Percentiles rank a stretch among this genome's conserved stretches.
phyloP scores from a whole-genome alignment of 371 early-diverging fungal species.

The Mucor velutinosus region DNA sequence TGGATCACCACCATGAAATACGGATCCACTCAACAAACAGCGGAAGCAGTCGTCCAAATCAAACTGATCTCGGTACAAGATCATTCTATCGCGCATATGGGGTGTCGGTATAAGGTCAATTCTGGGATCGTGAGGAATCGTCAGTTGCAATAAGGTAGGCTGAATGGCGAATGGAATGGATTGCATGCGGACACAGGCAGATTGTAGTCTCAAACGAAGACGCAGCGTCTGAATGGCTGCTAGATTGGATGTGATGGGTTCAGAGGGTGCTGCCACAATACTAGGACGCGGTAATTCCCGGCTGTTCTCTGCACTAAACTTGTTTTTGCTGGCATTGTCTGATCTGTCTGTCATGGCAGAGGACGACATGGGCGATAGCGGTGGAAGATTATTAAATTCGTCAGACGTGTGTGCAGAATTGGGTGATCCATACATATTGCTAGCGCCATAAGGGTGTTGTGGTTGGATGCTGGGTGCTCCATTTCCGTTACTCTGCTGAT shows the following conservation, averaged over 20 bases:
- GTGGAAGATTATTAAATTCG: slow-evolving; percentile 13
- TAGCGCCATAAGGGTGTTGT: neutral
- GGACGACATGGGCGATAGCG: slow-evolving; percentile 22
- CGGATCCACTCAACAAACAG: slow-evolving; percentile 48
- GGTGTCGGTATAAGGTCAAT: slow-evolving; percentile 64
- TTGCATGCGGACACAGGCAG: slow-evolving; percentile 33
- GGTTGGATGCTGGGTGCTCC: neutral
- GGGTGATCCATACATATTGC: neutral
- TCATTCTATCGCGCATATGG: slow-evolving; percentile 64
- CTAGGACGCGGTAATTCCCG: neutral
- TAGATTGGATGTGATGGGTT: slow-evolving; percentile 31
- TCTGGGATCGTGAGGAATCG: slow-evolving; percentile 62
- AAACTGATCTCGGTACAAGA: slow-evolving; percentile 55
- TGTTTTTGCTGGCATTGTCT: neutral
- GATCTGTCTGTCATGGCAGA: slow-evolving; percentile 1
- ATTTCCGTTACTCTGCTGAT: neutral
- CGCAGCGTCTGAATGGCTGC: slow-evolving; percentile 50
- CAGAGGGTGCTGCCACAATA: neutral
- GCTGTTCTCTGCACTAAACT: neutral
- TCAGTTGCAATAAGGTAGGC: slow-evolving; percentile 46
- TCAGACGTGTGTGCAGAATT: neutral
- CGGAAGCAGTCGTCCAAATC: slow-evolving; percentile 61
- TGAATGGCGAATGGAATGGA: slow-evolving; percentile 36
- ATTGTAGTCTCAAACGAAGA: slow-evolving; percentile 41
- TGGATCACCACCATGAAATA: slow-evolving; percentile 62